Conservation (phyloP, 805 yeast species). For the Myxozyma geophila region DNA sequence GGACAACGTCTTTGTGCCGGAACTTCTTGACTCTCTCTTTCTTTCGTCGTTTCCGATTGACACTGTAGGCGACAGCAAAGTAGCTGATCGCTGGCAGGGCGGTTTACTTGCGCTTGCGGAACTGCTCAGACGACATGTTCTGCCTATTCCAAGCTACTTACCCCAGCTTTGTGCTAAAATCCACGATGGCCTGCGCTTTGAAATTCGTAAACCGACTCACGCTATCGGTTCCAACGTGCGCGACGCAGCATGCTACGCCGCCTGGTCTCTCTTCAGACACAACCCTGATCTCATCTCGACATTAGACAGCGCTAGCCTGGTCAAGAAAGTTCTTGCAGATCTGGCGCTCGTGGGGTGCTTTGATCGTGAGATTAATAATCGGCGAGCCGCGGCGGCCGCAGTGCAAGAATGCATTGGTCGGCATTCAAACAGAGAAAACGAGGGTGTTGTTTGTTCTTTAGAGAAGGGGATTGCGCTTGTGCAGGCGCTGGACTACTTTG, state of each 20-base stretch:
- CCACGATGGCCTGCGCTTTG: slow-evolving; percentile 53
- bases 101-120: slow-evolving; percentile 63
- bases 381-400: slow-evolving; percentile 86
- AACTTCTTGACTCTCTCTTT: slow-evolving; percentile 19
- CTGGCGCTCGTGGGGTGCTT: slow-evolving; percentile 62
- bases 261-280: slow-evolving; percentile 74
- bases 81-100: slow-evolving; percentile 60
- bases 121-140: slow-evolving; percentile 42
- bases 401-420: slow-evolving; percentile 85
- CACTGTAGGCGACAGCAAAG: slow-evolving; percentile 42
- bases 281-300: slow-evolving; percentile 36
- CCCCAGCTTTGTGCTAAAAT: slow-evolving; percentile 28
- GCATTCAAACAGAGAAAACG: slow-evolving; percentile 42
- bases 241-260: slow-evolving; percentile 81
- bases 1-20: slow-evolving; percentile 15
- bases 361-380: slow-evolving; percentile 72
- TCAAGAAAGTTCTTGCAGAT: slow-evolving; percentile 42
- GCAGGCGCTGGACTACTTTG: slow-evolving; percentile 60
- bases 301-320: slow-evolving; percentile 24
- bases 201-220: slow-evolving; percentile 57
- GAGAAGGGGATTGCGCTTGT: slow-evolving; percentile 50
- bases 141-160: slow-evolving; percentile 15
- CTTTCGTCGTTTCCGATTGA: slow-evolving; percentile 13
- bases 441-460: slow-evolving; percentile 39
- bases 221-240: slow-evolving; percentile 70